Evolutionary conservation across 139 green algal genomes (phyloP).

Genomic region (Chlamydomonas sphaeroides): DNA sequence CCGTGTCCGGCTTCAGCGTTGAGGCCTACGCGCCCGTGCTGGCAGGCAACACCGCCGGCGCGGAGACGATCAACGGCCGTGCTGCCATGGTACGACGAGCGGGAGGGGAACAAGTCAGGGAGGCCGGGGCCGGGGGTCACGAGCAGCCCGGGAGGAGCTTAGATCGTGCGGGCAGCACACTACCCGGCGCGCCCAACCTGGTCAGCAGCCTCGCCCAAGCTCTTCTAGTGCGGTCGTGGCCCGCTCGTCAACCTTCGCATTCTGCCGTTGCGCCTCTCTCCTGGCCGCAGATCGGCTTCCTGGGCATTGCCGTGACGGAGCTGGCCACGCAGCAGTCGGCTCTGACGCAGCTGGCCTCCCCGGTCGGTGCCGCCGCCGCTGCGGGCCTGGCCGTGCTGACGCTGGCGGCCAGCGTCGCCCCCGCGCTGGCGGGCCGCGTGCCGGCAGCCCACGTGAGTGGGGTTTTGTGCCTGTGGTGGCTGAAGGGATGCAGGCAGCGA

Average conservation of each 20-base stretch:
- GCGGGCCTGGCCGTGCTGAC: background rate
- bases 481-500: too few relatives aligned
- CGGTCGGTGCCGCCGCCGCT: background rate
- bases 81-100: conserved; percentile 28
- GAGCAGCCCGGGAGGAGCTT: too few relatives aligned
- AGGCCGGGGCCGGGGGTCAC: background rate
- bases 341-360: conserved; percentile 11
- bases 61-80: conserved; percentile 33
- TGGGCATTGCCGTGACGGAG: conserved; percentile 18
- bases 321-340: conserved; percentile 10
- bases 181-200: too few relatives aligned
- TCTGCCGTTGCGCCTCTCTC: too few relatives aligned
- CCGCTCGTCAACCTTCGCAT: too few relatives aligned
- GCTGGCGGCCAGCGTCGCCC: conserved; percentile 16
- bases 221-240: too few relatives aligned
- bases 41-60: background rate
- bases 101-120: too few relatives aligned
- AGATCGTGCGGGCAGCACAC: too few relatives aligned
- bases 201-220: too few relatives aligned
- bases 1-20: conserved; percentile 19
- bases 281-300: conserved; percentile 26
- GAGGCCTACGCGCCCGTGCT: conserved; percentile 10
- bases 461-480: too few relatives aligned
- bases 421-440: conserved; percentile 17
- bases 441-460: too few relatives aligned